Evolutionary conservation across 208 protist species (phyloP).

Genomic region (Leishmania guyanensis): DNA sequence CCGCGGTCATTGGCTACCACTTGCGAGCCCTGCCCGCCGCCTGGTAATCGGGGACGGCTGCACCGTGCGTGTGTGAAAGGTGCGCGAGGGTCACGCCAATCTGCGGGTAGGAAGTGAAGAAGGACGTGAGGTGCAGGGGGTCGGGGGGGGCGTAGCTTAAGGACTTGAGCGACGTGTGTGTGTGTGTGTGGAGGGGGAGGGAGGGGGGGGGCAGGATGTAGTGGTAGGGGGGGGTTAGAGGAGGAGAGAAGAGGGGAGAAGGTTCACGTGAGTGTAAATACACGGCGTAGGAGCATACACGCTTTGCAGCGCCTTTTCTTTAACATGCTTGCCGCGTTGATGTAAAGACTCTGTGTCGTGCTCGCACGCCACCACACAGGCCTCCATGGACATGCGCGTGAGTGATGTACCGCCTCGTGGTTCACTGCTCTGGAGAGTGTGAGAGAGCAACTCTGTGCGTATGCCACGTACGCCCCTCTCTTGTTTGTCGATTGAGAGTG

Average conservation of each 20-base stretch:
- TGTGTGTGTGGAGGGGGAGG: background rate
- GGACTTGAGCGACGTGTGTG: no score
- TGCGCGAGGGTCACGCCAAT: background rate
- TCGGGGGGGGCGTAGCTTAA: no score
- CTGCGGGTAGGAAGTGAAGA: no score
- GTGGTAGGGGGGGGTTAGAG: background rate
- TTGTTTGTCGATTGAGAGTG: no score
- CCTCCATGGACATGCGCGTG: background rate
- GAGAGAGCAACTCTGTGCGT: no score
- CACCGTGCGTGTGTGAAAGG: no score
- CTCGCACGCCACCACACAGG: background rate
- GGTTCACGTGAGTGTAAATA: background rate
- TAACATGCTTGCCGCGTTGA: background rate
- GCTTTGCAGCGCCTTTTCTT: background rate
- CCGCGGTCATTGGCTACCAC: constrained; percentile 20
- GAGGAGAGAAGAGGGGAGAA: background rate
- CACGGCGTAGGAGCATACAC: background rate
- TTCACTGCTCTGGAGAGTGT: no score
- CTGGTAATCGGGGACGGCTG: background rate
- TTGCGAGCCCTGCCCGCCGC: background rate
- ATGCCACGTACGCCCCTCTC: no score
- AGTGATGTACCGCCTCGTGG: background rate
- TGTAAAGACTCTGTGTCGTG: background rate
- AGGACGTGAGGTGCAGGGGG: no score
- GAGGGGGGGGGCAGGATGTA: background rate